Conservation (phyloP, 176 grass and related monocot species). For the Triticum timopheevii region DNA sequence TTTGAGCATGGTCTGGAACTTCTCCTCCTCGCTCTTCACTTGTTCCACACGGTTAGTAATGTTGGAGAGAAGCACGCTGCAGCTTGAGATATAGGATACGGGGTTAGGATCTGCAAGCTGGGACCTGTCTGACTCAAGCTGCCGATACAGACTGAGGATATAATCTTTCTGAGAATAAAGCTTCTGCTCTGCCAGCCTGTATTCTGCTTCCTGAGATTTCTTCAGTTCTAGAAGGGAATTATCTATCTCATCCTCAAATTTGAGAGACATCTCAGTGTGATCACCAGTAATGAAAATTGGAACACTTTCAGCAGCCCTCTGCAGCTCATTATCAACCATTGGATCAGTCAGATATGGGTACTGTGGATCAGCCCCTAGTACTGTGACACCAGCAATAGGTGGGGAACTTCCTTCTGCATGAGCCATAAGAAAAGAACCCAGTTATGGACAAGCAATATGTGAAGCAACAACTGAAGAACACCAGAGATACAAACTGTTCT, state of each 20-base stretch:
- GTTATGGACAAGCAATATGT: conserved; percentile 25
- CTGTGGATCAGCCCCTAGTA: conserved; percentile 38
- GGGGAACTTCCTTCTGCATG: conserved; percentile 40
- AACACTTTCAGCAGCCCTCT: conserved; percentile 8
- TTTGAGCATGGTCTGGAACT: conserved; percentile 68
- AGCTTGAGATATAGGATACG: conserved; percentile 42
- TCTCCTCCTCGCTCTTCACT: conserved; percentile 75
- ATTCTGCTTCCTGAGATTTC: conserved; percentile 64
- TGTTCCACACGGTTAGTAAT: conserved; percentile 56
- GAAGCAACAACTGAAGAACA: background rate
- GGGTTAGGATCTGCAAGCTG: conserved; percentile 53
- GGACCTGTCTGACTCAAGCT: conserved; percentile 59
- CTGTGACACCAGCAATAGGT: conserved; percentile 26
- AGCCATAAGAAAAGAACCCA: conserved; percentile 29
- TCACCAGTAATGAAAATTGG: conserved; percentile 49
- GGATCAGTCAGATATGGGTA: conserved; percentile 37
- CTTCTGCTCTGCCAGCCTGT: conserved; percentile 69
- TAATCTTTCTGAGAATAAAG: conserved; percentile 74
- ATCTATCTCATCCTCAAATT: conserved; percentile 69
- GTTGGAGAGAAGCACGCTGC: conserved; percentile 46
- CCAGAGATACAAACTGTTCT: conserved; percentile 13
- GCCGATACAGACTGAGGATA: conserved; percentile 62
- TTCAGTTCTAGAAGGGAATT: conserved; percentile 63
- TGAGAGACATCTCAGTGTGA: conserved; percentile 43
- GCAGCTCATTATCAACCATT: conserved; percentile 29